Base-by-base conservation (phyloP, 495 filamentous ascomycete genomes). In the Cercophora scortea region DNA sequence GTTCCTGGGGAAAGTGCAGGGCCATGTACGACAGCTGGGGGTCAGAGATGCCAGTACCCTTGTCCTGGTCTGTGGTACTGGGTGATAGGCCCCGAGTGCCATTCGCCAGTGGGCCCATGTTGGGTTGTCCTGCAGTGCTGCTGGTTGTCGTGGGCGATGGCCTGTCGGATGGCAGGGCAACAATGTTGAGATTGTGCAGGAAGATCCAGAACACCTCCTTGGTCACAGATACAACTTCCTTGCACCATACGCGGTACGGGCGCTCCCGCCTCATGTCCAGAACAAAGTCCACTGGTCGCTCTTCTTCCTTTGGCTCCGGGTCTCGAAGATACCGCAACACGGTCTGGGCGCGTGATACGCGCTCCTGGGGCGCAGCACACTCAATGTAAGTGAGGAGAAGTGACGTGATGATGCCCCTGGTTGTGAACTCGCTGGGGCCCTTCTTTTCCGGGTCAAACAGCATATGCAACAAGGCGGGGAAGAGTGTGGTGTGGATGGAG, bases 191-290 rank as follows among this genome's bases (percentile, higher is more conserved):
- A 52, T 91, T 84, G 64, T 98, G 93, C 50, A 96, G 76, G 71
- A 97, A 98, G 62, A 98, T 98, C 93, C 93, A 98, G 67, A 98
- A 98, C 32, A 97, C 93, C 66, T 98, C 93, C 68, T 97, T 97
- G 35, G 89, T 95, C 42, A 97, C 90, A 57, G 86, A 89, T 47
- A 81, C 82, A 15, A 92, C 82, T 65, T 98, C 93, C 67, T 89
- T 92, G 71, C 84, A 87, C 93, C 93, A 98, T 11, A 94, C 82
- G 10, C 86, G 84, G 62, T 96, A 98, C 0, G 93, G 93, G 0
- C 93, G 81, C 32, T 88, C 81, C 35, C 86, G 84, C 57, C 88
- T 86, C 73, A 97, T 97, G 38, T 89, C 84, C 18, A 88, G 75
- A 34, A 98, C 91, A 70, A 98, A 97, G 6, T 80, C 80, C 13